These are phyloP conservation scores for Fusarium acutatum DNA, from an alignment of 2,329 filamentous ascomycete genomes.

Conservation along the genomic window DNA sequence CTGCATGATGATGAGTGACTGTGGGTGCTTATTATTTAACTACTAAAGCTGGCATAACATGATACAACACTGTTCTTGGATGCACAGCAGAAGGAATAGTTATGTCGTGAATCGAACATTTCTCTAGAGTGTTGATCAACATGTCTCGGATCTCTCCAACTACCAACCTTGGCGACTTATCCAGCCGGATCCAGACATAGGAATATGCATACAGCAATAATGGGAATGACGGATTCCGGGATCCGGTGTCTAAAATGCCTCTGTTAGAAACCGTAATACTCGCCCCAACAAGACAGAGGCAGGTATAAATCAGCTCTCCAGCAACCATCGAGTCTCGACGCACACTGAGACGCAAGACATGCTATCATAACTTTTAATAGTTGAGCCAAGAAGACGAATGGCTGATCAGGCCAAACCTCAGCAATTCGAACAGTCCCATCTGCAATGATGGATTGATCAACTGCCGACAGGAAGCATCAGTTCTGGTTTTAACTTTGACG, in stretches of 20 bases:
- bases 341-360: neutral
- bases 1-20: neutral
- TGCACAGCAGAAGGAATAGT: neutral
- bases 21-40: neutral
- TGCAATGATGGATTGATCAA: neutral
- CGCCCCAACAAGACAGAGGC: neutral
- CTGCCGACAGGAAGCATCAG: conserved; percentile 5
- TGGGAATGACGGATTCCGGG: conserved; percentile 3
- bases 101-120: neutral
- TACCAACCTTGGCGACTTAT: neutral
- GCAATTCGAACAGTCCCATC: neutral
- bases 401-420: neutral
- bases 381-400: neutral
- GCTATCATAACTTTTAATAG: neutral
- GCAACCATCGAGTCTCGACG: neutral
- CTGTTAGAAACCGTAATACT: neutral
- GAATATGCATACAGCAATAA: neutral
- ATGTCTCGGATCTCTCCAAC: neutral
- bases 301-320: neutral
- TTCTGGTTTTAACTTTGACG: neutral
- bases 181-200: neutral
- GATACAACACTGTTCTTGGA: neutral
- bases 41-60: neutral
- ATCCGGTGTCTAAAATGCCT: neutral
- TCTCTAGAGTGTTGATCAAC: neutral